Percentiles rank a stretch among this genome's conserved stretches.
Conservation (phyloP, 169 alveolate species). For the Cryptosporidium tyzzeri region DNA sequence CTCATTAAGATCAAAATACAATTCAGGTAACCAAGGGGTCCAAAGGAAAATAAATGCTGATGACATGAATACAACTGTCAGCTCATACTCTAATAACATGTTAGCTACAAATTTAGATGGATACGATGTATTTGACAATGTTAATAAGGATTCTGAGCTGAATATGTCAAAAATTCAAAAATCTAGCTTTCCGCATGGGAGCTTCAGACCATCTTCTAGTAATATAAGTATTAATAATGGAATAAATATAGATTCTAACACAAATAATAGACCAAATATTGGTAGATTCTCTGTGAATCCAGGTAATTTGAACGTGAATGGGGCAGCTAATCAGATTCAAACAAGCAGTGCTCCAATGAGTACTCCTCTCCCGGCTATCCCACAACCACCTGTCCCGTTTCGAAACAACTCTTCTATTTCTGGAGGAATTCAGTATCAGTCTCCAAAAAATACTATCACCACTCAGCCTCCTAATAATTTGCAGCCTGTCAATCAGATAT, state of each 20-base stretch:
- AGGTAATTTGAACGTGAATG: not conserved
- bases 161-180: not conserved
- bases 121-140: not conserved
- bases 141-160: not conserved
- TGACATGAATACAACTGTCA: not conserved
- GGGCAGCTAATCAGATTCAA: not conserved
- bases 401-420: not conserved
- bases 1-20: slow-evolving; percentile 23
- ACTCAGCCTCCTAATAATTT: not conserved
- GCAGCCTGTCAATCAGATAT: not conserved
- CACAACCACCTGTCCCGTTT: not conserved
- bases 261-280: not conserved
- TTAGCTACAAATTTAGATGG: not conserved
- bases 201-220: slow-evolving; percentile 9
- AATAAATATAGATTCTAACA: not conserved
- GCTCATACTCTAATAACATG: slow-evolving; percentile 11
- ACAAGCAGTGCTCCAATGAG: not conserved
- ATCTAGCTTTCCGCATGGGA: not conserved
- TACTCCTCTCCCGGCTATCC: slow-evolving; percentile 6
- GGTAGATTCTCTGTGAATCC: not conserved
- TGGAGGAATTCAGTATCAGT: slow-evolving; percentile 10
- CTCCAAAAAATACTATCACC: not conserved
- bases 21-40: slow-evolving; percentile 10
- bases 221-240: not conserved
- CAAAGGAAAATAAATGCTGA: slow-evolving; percentile 4